Evolutionary conservation across 1,139 yeast genomes (phyloP).

Genomic region (Pneumocystis oryctolagi): DNA sequence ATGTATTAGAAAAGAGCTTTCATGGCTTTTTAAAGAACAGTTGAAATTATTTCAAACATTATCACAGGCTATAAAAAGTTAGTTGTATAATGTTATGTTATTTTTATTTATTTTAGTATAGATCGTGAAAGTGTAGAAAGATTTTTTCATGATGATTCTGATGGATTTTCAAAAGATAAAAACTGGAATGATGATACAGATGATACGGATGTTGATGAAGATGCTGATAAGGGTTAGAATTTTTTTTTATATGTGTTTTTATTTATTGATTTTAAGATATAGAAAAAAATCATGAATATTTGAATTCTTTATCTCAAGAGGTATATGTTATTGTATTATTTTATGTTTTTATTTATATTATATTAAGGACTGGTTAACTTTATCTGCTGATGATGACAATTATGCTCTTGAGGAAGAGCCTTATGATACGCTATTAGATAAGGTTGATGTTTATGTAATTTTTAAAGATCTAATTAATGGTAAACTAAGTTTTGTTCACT

Average conservation of each 20-base stretch:
- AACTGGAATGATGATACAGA: conserved; percentile 31
- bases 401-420: conserved; percentile 69
- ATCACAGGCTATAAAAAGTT: conserved; percentile 50
- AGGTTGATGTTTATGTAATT: conserved; percentile 44
- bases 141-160: conserved; percentile 37
- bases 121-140: conserved; percentile 25
- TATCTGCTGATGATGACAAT: conserved; percentile 28
- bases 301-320: conserved; percentile 21
- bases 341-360: conserved; percentile 12
- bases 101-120: conserved; percentile 12
- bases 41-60: conserved; percentile 40
- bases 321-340: conserved; percentile 16
- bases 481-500: not conserved
- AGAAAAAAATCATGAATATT: conserved; percentile 25
- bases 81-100: not conserved
- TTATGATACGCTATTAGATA: conserved; percentile 62
- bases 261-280: conserved; percentile 27
- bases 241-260: conserved; percentile 30
- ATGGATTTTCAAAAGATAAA: conserved; percentile 27
- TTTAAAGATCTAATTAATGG: conserved; percentile 29
- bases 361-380: conserved; percentile 18
- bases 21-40: conserved; percentile 35
- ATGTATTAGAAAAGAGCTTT: conserved; percentile 20
- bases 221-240: conserved; percentile 25
- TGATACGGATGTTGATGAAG: conserved; percentile 31